Evolutionary conservation across 805 yeast genomes (phyloP), one percentile per base, ranked within the genome.

Genomic region (Ogataea thermomethanolica): DNA sequence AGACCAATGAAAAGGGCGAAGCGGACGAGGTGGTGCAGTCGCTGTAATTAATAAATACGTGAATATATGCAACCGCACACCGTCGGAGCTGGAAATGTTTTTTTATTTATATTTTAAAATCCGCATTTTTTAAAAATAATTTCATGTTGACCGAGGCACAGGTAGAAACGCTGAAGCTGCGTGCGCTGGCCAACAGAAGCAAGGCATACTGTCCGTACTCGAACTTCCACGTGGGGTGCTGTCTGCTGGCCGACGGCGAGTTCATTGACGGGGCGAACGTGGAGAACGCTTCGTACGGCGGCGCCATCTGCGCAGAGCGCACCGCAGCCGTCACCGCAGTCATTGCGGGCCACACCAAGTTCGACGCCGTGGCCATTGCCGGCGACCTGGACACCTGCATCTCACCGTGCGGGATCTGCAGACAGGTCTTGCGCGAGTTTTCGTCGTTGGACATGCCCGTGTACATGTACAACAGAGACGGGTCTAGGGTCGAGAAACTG

Each of bases 381-480:
- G 73, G 85, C 15, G 90, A 82, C 55, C 51, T 72, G 31, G 73
- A 72, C 2, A 62, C 64, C 7, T 74, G 81, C 23, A 79, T 84
- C 8, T 70, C 90, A 8, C 99, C 99, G 0, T 91, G 99, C 60
- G 99, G 99, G 3, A 81, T 93, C 26, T 91, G 99, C 56, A 71
- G 99, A 39, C 99, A 91, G 62, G 76, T 84, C 40, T 78, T 91
- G 24, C 70, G 96, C 27, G 99, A 91, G 60, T 91, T 90, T 60
- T 76, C 80, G 0, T 67, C 42, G 4, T 42, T 56, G 13, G 43
- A 48, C 13, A 22, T 78, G 21, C 84, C 85, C 0, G 62, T 91
- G 2, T 77, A 73, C 57, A 82, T 91, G 93, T 83, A 79, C 56
- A 73, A 77, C 33, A 59, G 56, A 1, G 73, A 73, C 39, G 87